A percentile compares a stretch with the other conserved stretches of the same genome.
These are phyloP conservation scores for Microcyclospora pomicola DNA, from an alignment of 2,329 filamentous ascomycete genomes.

Conservation along the genomic window DNA sequence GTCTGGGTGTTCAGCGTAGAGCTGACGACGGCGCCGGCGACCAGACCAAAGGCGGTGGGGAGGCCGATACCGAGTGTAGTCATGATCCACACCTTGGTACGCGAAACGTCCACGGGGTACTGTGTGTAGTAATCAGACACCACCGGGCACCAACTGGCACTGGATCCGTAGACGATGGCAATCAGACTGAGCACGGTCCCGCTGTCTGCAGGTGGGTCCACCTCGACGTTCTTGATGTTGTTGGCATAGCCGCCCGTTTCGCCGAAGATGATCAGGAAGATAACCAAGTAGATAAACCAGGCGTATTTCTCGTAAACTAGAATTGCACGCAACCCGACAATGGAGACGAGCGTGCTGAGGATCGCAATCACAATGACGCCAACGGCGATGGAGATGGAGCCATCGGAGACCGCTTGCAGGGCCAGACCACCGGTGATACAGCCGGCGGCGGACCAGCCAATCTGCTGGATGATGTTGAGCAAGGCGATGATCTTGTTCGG, in stretches of 20 bases:
- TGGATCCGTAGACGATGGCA: slow-evolving; percentile 26
- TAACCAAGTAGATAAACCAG: slow-evolving; percentile 35
- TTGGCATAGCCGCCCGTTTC: slow-evolving; percentile 33
- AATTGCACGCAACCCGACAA: slow-evolving; percentile 31
- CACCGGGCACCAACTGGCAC: slow-evolving; percentile 28
- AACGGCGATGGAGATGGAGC: slow-evolving; percentile 30
- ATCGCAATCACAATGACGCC: slow-evolving; percentile 31
- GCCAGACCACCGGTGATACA: slow-evolving; percentile 31
- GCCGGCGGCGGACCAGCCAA: slow-evolving; percentile 29
- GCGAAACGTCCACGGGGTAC: slow-evolving; percentile 26
- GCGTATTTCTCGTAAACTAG: slow-evolving; percentile 37
- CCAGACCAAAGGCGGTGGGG: slow-evolving; percentile 31
- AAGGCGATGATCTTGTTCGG: slow-evolving; percentile 35
- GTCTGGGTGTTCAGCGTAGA: slow-evolving; percentile 28
- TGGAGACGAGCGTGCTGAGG: slow-evolving; percentile 24
- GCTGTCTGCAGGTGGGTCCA: slow-evolving; percentile 8
- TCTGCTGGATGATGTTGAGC: slow-evolving; percentile 34
- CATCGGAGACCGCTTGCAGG: slow-evolving; percentile 28
- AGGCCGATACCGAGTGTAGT: slow-evolving; percentile 29
- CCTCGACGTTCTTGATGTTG: slow-evolving; percentile 20
- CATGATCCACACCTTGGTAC: slow-evolving; percentile 29
- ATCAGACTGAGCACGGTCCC: slow-evolving; percentile 19
- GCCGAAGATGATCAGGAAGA: slow-evolving; percentile 35
- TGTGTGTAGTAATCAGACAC: slow-evolving; percentile 32
- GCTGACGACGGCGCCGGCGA: slow-evolving; percentile 27